Evolutionary conservation across 2,329 filamentous ascomycete species (phyloP), one percentile per base, ranked within the genome.

Genomic region (Aspergillus eucalypticola): DNA sequence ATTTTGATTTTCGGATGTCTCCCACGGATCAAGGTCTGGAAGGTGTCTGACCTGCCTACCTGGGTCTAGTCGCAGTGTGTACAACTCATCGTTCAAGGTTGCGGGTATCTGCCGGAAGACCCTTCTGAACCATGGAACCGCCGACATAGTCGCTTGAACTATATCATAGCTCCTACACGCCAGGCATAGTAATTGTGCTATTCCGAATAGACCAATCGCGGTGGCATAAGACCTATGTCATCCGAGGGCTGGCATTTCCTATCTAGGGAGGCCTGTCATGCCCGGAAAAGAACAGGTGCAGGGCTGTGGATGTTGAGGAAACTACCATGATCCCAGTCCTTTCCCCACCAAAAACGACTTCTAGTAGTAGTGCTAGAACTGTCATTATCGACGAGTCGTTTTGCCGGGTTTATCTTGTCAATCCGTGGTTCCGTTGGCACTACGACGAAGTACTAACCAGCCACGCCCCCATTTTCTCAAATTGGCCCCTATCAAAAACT

Each of bases 61-160:
- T 44, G 15, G 27, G 52, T 44, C 17, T 50, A 57, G 44, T 19
- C 38, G n/a, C 19, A 17, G 49, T 17, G 17, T 44, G 27, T 42
- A 54, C 52, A 60, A 56, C 54, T 54, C 60, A 56, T 58, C 49
- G 23, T 13, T 49, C 56, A 61, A 60, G 54, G 61, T 59, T 61
- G 60, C 58, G 62, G 64, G 59, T 59, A 61, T n/a, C 59, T 11
- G 54, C 54, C 60, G 60, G 64, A 50, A 56, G 48, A 21, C 17
- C 38, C 51, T 19, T 13, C 8, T 42, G 61, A 66, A 62, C 64
- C 62, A 62, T 62, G 60, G 63, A 65, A 65, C 64, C 46, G 35
- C n/a, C 10, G 15, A 42, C 39, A 59, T 60, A 54, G 56, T 49
- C 32, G 53, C 56, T 58, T 19, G 35, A 58, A 64, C 56, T 54